Conservation (phyloP, 441 rosid species). For the Adansonia madagascariensis region DNA sequence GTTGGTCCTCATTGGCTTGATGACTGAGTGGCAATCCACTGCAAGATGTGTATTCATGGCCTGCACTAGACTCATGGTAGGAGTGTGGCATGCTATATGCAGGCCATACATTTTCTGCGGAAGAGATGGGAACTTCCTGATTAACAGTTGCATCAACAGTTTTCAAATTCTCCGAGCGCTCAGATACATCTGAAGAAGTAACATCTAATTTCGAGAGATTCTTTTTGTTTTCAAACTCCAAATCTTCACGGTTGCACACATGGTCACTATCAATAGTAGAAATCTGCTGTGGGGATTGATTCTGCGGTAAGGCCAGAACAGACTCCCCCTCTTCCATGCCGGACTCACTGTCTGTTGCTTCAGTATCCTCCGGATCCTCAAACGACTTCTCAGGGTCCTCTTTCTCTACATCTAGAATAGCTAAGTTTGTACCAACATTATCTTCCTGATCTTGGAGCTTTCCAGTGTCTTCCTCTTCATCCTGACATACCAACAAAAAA, state of each 20-base stretch:
- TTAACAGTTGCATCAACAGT: slow-evolving; percentile 43
- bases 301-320: slow-evolving; percentile 48
- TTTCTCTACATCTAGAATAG: slow-evolving; percentile 30
- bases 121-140: slow-evolving; percentile 52
- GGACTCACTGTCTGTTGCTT: slow-evolving; percentile 36
- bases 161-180: slow-evolving; percentile 44
- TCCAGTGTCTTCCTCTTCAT: slow-evolving; percentile 29
- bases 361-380: slow-evolving; percentile 38
- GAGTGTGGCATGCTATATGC: slow-evolving; percentile 51
- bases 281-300: slow-evolving; percentile 51
- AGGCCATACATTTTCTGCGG: slow-evolving; percentile 67
- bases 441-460: slow-evolving; percentile 37
- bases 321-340: slow-evolving; percentile 46
- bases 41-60: slow-evolving; percentile 51
- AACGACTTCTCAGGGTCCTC: slow-evolving; percentile 31
- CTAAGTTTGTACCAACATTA: slow-evolving; percentile 29
- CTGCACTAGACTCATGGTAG: slow-evolving; percentile 51
- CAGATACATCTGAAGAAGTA: slow-evolving; percentile 41
- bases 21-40: slow-evolving; percentile 54
- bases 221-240: slow-evolving; percentile 46
- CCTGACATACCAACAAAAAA: slow-evolving; percentile 31
- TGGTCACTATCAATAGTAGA: slow-evolving; percentile 43
- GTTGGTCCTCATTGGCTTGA: slow-evolving; percentile 49
- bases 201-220: slow-evolving; percentile 44
- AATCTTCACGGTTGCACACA: slow-evolving; percentile 37